Evolutionary conservation across 2,329 filamentous ascomycete species (phyloP).

Genomic region (Purpureocillium takamizusanense): DNA sequence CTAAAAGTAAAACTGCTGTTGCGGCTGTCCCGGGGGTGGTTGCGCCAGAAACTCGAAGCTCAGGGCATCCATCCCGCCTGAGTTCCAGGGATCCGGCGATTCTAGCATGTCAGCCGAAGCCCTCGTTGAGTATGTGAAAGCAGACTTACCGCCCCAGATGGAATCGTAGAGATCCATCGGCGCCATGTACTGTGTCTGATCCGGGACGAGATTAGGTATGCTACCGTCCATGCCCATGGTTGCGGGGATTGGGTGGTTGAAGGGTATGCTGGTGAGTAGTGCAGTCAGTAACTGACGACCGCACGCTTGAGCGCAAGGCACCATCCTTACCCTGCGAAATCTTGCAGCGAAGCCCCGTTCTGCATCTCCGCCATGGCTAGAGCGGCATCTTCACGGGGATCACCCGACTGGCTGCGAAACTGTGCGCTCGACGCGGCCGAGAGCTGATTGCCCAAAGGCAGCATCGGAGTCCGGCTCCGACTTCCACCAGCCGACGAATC

Average conservation of each 20-base stretch:
- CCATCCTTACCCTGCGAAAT: constrained; percentile 30
- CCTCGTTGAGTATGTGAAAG: not conserved
- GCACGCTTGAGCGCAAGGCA: not conserved
- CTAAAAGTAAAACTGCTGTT: constrained; percentile 52
- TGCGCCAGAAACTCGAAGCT: constrained; percentile 54
- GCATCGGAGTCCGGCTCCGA: constrained; percentile 33
- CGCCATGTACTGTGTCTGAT: constrained; percentile 51
- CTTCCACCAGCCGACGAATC: constrained; percentile 36
- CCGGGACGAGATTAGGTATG: constrained; percentile 40
- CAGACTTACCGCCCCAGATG: constrained; percentile 54
- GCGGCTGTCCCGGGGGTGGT: constrained; percentile 47
- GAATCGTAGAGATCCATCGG: constrained; percentile 61
- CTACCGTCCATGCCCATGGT: constrained; percentile 32
- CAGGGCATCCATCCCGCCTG: constrained; percentile 41
- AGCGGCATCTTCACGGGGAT: constrained; percentile 52
- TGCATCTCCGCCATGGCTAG: constrained; percentile 59
- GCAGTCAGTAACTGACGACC: constrained; percentile 5
- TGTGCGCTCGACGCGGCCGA: constrained; percentile 13
- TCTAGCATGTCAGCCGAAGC: constrained; percentile 26
- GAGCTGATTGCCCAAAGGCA: constrained; percentile 14
- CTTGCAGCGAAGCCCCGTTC: constrained; percentile 40
- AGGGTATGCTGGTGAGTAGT: constrained; percentile 22
- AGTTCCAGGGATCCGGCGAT: constrained; percentile 51
- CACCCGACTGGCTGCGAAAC: constrained; percentile 21
- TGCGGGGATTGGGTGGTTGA: constrained; percentile 25